A percentile compares a stretch with the other conserved stretches of the same genome.
Evolutionary conservation across 768 basidiomycete species (phyloP).

Genomic region (Coprinopsis sp.): DNA sequence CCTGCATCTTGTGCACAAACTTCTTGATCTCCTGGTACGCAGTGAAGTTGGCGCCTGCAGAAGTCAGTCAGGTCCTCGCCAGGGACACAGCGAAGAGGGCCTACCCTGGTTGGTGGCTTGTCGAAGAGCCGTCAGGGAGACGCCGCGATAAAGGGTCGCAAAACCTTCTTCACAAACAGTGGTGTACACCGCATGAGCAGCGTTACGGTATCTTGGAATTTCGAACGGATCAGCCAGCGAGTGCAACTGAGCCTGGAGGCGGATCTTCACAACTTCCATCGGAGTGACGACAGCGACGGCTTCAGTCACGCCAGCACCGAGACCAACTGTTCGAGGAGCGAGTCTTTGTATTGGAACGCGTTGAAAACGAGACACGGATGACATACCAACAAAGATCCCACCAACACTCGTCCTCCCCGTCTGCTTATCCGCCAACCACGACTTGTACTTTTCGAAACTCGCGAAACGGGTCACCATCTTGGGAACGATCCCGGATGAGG

Average conservation of each 20-base stretch:
- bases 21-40: slow-evolving; percentile 97
- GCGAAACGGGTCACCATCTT: slow-evolving; percentile 99
- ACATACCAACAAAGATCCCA: slow-evolving; percentile 80
- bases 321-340: slow-evolving; percentile 56
- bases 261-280: slow-evolving; percentile 99
- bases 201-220: slow-evolving; percentile 89
- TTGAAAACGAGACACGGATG: slow-evolving; percentile 1
- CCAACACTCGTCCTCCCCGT: slow-evolving; percentile 80
- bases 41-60: slow-evolving; percentile 87
- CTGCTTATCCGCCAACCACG: slow-evolving; percentile 63
- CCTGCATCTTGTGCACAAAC: slow-evolving; percentile 70
- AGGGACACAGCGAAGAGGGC: slow-evolving; percentile 3
- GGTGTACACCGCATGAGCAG: slow-evolving; percentile 91
- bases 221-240: slow-evolving; percentile 95
- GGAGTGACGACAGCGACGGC: slow-evolving; percentile 93
- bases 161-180: slow-evolving; percentile 91
- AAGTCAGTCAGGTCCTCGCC: not conserved
- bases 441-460: slow-evolving; percentile 94
- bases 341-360: slow-evolving; percentile 1
- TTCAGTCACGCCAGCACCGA: slow-evolving; percentile 93
- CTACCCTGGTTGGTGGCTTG: slow-evolving; percentile 97
- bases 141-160: slow-evolving; percentile 83
- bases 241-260: slow-evolving; percentile 95
- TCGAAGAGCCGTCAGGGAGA: slow-evolving; percentile 87
- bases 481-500: slow-evolving; percentile 91